Conservation (phyloP, 2,329 filamentous ascomycete genomes). For the Colletotrichum sp. region DNA sequence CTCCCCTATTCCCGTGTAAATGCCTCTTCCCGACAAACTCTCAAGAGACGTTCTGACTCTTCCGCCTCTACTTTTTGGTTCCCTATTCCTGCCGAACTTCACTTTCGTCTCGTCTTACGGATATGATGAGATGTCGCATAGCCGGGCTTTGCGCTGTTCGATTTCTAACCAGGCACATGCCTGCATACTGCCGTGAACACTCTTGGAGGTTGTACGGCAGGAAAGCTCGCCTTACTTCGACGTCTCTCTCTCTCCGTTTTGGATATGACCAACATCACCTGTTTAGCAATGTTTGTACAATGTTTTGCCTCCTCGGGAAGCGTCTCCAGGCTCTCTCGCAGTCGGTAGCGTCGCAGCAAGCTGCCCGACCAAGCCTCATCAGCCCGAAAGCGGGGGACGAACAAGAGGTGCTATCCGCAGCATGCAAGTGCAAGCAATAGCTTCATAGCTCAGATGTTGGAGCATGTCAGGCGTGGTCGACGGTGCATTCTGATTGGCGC, state of each 20-base stretch:
- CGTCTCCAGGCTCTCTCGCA: background rate
- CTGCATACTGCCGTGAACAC: background rate
- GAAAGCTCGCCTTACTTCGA: background rate
- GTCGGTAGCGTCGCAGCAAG: background rate
- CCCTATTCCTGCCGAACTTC: background rate
- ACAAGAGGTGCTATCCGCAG: background rate
- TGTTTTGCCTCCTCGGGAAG: background rate
- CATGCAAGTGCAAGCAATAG: background rate
- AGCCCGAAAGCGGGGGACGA: background rate
- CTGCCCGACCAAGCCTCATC: constrained; percentile 14
- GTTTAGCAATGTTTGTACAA: background rate
- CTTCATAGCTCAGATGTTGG: background rate
- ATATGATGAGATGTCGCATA: background rate
- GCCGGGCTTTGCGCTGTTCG: background rate
- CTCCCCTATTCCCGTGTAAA: background rate
- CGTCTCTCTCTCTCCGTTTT: too few relatives aligned
- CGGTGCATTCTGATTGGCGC: background rate
- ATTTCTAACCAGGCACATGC: background rate
- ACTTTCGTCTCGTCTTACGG: background rate
- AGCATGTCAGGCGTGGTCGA: background rate
- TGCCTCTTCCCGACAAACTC: background rate
- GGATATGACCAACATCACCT: background rate
- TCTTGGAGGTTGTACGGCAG: background rate
- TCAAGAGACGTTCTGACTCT: background rate
- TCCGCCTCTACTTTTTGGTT: background rate